Evolutionary conservation across 306 rosid genomes (phyloP).

Genomic region (Psophocarpus tetragonolobus): DNA sequence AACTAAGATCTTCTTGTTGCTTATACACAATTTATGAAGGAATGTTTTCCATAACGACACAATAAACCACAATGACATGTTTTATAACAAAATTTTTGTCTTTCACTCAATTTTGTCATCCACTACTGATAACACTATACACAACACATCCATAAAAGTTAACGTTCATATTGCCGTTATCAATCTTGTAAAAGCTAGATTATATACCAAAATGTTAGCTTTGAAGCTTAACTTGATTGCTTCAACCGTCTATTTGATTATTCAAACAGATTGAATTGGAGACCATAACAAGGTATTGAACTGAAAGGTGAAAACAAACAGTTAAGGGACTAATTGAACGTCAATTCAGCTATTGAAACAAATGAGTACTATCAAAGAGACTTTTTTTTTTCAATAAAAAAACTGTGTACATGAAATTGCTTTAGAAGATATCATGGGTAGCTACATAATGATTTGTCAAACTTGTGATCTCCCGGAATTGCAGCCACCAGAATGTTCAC

Average conservation of each 20-base stretch:
- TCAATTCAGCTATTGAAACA: not conserved
- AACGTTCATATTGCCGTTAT: not conserved
- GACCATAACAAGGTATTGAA: not conserved
- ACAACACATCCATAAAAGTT: not conserved
- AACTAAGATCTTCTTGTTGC: no score
- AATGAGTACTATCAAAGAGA: not conserved
- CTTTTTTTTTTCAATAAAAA: not conserved
- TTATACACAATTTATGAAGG: no score
- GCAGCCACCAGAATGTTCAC: conserved; percentile 13
- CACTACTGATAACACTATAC: no score
- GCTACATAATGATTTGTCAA: conserved; percentile 5
- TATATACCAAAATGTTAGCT: not conserved
- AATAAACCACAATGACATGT: no score
- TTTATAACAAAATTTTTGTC: no score
- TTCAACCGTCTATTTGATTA: not conserved
- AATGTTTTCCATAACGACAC: no score
- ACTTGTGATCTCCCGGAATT: conserved; percentile 12
- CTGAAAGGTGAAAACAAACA: not conserved
- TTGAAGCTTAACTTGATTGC: not conserved
- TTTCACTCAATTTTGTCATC: no score
- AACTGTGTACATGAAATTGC: not conserved
- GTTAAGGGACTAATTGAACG: not conserved
- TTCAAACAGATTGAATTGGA: not conserved
- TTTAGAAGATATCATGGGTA: not conserved
- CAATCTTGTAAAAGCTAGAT: not conserved